Base-by-base conservation (phyloP, 495 filamentous ascomycete species). In the Hypoxylon trugodes region DNA sequence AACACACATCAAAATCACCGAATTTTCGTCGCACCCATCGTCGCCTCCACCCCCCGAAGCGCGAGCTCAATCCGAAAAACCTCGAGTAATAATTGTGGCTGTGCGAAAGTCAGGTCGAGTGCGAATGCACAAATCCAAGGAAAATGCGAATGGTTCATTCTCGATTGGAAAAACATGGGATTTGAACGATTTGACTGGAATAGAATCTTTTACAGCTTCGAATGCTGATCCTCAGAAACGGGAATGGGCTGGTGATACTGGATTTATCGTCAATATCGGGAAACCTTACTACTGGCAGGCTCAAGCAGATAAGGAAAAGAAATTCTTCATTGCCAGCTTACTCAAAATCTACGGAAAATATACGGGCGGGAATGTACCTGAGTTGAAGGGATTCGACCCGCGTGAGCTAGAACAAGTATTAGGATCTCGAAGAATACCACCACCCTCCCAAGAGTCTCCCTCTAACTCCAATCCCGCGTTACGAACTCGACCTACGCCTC, bases 211-310 rank as follows among this genome's bases (percentile, higher is more conserved):
- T 69, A 84, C 78, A 8, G 80, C 85, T 26, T 76, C 84, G 3
- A 81, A 79, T 4, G 79, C 83, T 53, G 87, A 90, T 59, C 81
- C 87, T 35, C 83, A 89, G 61, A 81, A 86, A 26, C 89, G 89
- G 62, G 81, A 90, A 66, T 93, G 88, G 88, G 93, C 91, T 28
- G 84, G 87, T 36, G 86, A 85, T 49, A 82, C 86, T 32, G 95
- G 95, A 16, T 98, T 98, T 69, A 79, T 89, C n/a, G 90, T 97
- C 16, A 94, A 87, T 0, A 81, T 98, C 18, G 86, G 90, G 8
- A 98, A 98, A 73, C 90, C 92, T 0, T 98, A 98, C 73, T 98
- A 96, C 73, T 98, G 95, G 95, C 88, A 95, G 76, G 93, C 96
- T 13, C 84, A 88, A 32, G 93, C 89, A 9, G 82, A 89, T 40